Base-by-base conservation (phyloP, 192 early-diverging fungal species). In the Spizellomyces punctatus region DNA sequence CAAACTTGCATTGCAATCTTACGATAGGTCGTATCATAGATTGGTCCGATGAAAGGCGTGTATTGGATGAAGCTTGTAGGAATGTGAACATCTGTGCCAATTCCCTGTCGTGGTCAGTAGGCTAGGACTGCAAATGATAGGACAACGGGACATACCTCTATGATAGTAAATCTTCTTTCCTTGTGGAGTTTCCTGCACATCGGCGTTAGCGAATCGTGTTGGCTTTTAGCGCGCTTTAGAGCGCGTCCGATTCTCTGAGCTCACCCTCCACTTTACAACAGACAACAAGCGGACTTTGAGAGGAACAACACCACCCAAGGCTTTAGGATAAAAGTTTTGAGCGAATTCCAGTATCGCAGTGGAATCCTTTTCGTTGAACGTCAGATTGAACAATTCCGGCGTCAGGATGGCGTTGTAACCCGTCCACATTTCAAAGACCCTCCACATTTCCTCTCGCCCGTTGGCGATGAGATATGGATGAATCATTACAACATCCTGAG, bases 341-440 rank as follows among this genome's bases (percentile, higher is more conserved):
- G 63, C 63, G 45, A 64, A 64, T 46, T 64, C 63, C 42, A 64
- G 42, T n/a, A 64, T 64, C 16, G 42, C 21, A 27, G 63, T 64
- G 16, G 41, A 14, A 1, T 17, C 43, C 16, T 22, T 46, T 64
- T 64, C 63, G 21, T 64, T 64, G 63, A 36, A 45, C 42, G 63
- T 46, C 9, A 43, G 16, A 43, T 1, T 36, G 63, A 64, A 64
- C 14, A 64, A 46, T 46, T 64, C 63, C 9, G 63, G 36, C 16
- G 21, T 64, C 12, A 64, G 63, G 21, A 45, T 21, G 9, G 63
- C n/a, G 3, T 64, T 27, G 36, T 0, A 46, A n/a, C 44, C 63
- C 9, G 63, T 64, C 36, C 44, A 64, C 63, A 64, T 22, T 5
- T 64, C 21, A 43, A 64, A 64, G 21, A 64, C 36, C 45, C 46